phyloP scores from a whole-genome alignment of 805 yeast species.

The Hanseniaspora clermontiae region DNA sequence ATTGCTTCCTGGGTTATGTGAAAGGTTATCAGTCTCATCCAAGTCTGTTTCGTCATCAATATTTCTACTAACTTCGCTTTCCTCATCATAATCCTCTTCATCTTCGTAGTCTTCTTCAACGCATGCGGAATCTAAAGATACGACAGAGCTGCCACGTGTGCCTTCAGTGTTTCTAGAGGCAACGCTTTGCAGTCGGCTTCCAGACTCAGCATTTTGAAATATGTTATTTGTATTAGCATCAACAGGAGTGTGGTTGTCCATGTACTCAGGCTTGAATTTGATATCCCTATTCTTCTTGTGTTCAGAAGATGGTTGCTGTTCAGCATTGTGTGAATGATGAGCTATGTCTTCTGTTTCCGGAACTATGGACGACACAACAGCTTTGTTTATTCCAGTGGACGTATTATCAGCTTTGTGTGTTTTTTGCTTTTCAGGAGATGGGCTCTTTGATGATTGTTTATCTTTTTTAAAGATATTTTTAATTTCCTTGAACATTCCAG shows the following conservation, averaged over 20 bases:
- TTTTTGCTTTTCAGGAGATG: neutral
- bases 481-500: constrained; percentile 9
- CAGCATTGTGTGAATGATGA: neutral
- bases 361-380: neutral
- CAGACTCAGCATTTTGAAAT: neutral
- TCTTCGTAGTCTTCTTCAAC: constrained; percentile 9
- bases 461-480: constrained; percentile 12
- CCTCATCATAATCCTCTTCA: constrained; percentile 14
- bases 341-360: neutral
- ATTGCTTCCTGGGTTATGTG: neutral
- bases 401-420: neutral
- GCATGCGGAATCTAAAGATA: constrained; percentile 4
- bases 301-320: neutral
- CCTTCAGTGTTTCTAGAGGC: constrained; percentile 8
- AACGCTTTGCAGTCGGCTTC: neutral
- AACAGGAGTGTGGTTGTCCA: neutral
- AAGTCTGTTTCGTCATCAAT: constrained; percentile 17
- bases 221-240: neutral
- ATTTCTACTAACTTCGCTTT: constrained; percentile 10
- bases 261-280: constrained; percentile 4
- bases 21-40: constrained; percentile 11
- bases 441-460: neutral
- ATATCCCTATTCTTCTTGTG: constrained; percentile 3
- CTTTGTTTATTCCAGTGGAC: neutral
- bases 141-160: constrained; percentile 8